Conservation (phyloP, 805 yeast genomes). For the Teunomyces cretensis region DNA sequence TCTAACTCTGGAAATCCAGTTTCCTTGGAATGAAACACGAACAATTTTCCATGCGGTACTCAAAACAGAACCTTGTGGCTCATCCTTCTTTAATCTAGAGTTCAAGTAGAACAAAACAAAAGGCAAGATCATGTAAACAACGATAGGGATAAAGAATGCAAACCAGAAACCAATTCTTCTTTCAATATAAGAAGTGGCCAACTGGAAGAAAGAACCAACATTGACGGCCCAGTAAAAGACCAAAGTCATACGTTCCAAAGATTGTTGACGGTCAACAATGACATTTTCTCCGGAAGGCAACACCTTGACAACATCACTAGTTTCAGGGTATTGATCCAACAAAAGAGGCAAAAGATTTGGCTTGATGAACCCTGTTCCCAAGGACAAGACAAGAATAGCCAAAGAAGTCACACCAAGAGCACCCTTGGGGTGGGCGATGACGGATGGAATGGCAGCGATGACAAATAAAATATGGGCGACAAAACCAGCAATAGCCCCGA, state of each 20-base stretch:
- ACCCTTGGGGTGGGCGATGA: slow-evolving; percentile 30
- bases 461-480: slow-evolving; percentile 48
- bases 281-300: slow-evolving; percentile 65
- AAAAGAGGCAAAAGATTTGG: slow-evolving; percentile 51
- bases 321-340: slow-evolving; percentile 53
- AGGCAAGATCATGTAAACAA: slow-evolving; percentile 31
- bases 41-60: slow-evolving; percentile 42
- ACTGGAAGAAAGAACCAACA: slow-evolving; percentile 52
- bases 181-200: slow-evolving; percentile 52
- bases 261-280: slow-evolving; percentile 48
- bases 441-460: slow-evolving; percentile 47
- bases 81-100: slow-evolving; percentile 26
- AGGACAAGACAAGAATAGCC: slow-evolving; percentile 39
- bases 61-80: slow-evolving; percentile 48
- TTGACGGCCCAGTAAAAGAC: slow-evolving; percentile 56
- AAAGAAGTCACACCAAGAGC: slow-evolving; percentile 40
- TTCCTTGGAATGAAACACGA: slow-evolving; percentile 41
- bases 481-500: slow-evolving; percentile 48
- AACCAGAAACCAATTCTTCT: slow-evolving; percentile 55
- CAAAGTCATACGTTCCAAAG: slow-evolving; percentile 42
- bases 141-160: slow-evolving; percentile 49
- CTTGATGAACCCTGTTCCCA: slow-evolving; percentile 55
- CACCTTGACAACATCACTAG: slow-evolving; percentile 57
- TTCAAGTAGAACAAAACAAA: slow-evolving; percentile 26
- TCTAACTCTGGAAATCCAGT: slow-evolving; percentile 41